Conservation (phyloP, 2,329 filamentous ascomycete genomes). For the Parastagonospora avenae region DNA sequence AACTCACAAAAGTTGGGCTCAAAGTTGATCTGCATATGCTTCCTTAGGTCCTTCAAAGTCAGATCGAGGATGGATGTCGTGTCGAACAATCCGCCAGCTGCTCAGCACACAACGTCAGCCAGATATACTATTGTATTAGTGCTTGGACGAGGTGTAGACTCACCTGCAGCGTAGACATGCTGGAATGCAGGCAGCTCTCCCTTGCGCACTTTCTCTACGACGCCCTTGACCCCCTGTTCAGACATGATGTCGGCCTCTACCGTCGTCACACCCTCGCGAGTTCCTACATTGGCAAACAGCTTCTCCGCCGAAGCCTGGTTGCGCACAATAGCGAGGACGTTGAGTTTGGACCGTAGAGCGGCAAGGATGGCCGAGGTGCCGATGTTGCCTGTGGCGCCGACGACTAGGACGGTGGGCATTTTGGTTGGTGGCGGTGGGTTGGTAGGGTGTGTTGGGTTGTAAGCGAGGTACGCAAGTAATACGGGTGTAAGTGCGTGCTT, state of each 20-base stretch:
- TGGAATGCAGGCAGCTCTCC: conserved; percentile 3
- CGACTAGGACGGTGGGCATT: conserved; percentile 4
- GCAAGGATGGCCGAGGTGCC: neutral
- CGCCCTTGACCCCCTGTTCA: conserved; percentile 1
- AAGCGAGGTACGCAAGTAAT: too few relatives aligned
- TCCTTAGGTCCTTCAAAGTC: neutral
- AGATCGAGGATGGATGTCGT: neutral
- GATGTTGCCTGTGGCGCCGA: conserved; percentile 3
- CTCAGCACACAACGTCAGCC: neutral
- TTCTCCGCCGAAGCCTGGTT: conserved; percentile 4
- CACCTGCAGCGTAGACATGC: conserved; percentile 1
- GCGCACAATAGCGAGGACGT: conserved; percentile 4
- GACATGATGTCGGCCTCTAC: conserved; percentile 3
- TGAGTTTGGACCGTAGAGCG: neutral
- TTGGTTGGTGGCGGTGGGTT: too few relatives aligned
- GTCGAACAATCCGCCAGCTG: neutral
- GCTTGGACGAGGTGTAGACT: too few relatives aligned
- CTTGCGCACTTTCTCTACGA: conserved; percentile 3
- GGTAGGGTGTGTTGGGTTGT: too few relatives aligned
- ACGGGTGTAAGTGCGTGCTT: too few relatives aligned
- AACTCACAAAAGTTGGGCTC: neutral
- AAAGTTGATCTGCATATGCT: neutral
- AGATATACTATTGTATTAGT: neutral
- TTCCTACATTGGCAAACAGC: neutral
- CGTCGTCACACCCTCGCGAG: neutral